A percentile compares a stretch with the other conserved stretches of the same genome.
phyloP scores from a whole-genome alignment of 2,329 filamentous ascomycete species.

The Pseudocercospora vitis region DNA sequence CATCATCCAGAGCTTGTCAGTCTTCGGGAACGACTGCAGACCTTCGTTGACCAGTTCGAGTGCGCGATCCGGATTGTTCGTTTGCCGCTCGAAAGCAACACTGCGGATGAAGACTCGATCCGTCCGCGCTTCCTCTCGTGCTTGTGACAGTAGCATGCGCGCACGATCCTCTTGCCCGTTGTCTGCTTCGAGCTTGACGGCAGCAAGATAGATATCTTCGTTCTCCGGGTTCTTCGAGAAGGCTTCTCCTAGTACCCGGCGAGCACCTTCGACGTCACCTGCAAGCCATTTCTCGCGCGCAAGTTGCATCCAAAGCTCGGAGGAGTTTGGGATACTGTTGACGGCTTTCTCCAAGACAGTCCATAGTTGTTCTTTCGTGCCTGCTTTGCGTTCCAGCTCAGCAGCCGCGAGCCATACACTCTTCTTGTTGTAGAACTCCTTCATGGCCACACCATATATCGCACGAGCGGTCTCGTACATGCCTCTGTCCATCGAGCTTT shows the following conservation, averaged over 20 bases:
- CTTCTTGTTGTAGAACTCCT: slow-evolving; percentile 84
- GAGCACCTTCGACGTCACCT: slow-evolving; percentile 82
- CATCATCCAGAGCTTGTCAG: slow-evolving; percentile 94
- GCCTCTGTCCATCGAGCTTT: slow-evolving; percentile 73
- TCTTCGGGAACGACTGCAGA: slow-evolving; percentile 78
- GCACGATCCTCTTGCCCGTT: slow-evolving; percentile 80
- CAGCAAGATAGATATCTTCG: slow-evolving; percentile 96
- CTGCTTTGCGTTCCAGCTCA: slow-evolving; percentile 87
- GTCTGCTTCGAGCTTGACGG: slow-evolving; percentile 93
- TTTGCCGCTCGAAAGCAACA: slow-evolving; percentile 85
- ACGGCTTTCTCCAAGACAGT: slow-evolving; percentile 88
- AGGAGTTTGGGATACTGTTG: slow-evolving; percentile 86
- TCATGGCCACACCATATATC: slow-evolving; percentile 87
- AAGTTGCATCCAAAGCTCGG: slow-evolving; percentile 92
- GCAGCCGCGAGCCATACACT: slow-evolving; percentile 88
- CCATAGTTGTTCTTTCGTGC: slow-evolving; percentile 77
- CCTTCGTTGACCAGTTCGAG: slow-evolving; percentile 85
- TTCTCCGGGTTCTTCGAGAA: slow-evolving; percentile 96
- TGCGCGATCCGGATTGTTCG: slow-evolving; percentile 75
- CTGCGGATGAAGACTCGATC: slow-evolving; percentile 98
- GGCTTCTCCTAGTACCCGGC: slow-evolving; percentile 79
- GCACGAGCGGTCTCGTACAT: slow-evolving; percentile 88
- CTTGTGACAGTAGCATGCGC: slow-evolving; percentile 74
- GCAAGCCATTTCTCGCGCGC: slow-evolving; percentile 92
- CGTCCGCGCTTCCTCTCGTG: slow-evolving; percentile 84